Percentiles rank a stretch among this genome's conserved stretches.
Evolutionary conservation across 169 alveolate genomes (phyloP).

Genomic region (Plasmodium yoelii): DNA sequence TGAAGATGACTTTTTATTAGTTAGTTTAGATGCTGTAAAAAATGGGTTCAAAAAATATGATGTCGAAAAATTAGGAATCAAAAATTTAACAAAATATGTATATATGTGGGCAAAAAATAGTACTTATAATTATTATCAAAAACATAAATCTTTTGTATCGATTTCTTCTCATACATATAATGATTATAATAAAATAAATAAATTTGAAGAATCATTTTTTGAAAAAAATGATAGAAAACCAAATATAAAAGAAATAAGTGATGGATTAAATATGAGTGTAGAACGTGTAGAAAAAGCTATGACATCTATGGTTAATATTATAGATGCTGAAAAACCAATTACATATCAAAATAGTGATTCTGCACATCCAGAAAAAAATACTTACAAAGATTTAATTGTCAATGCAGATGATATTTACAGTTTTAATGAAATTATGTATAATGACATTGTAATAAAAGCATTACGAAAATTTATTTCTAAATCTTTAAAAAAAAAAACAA

Average conservation of each 20-base stretch:
- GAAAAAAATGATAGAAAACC: slow-evolving; percentile 69
- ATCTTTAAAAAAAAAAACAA: slow-evolving; percentile 52
- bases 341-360: slow-evolving; percentile 46
- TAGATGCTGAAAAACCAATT: slow-evolving; percentile 74
- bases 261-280: slow-evolving; percentile 29
- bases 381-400: slow-evolving; percentile 73
- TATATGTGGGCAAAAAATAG: slow-evolving; percentile 76
- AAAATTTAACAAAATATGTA: slow-evolving; percentile 68
- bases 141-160: slow-evolving; percentile 67
- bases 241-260: slow-evolving; percentile 55
- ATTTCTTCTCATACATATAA: slow-evolving; percentile 64
- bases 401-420: slow-evolving; percentile 75
- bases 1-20: slow-evolving; percentile 71
- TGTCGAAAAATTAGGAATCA: slow-evolving; percentile 66
- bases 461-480: slow-evolving; percentile 65
- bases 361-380: slow-evolving; percentile 62
- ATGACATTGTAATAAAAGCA: slow-evolving; percentile 63
- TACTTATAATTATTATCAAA: slow-evolving; percentile 73
- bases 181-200: slow-evolving; percentile 61
- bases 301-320: slow-evolving; percentile 36
- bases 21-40: slow-evolving; percentile 74
- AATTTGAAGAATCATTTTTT: slow-evolving; percentile 54
- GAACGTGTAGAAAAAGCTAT: slow-evolving; percentile 52
- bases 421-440: slow-evolving; percentile 62
- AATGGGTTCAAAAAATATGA: slow-evolving; percentile 76